Evolutionary conservation across 345 rosid species (phyloP).

Genomic region (Corymbia maculata): DNA sequence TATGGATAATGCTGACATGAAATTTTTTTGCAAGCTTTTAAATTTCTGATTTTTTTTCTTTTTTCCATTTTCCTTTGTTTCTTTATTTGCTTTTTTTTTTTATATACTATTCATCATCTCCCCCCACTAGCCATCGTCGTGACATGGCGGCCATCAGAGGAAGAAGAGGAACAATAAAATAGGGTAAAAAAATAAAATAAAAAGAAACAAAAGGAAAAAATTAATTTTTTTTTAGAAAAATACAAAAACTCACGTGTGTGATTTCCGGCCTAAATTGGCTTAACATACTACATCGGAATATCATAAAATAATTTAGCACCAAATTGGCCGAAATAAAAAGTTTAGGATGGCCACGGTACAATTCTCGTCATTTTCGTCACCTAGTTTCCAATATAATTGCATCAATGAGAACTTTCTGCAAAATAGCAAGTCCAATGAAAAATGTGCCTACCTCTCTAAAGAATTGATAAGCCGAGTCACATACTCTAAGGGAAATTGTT

Average conservation of each 20-base stretch:
- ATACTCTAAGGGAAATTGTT: too few relatives aligned
- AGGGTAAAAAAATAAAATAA: too few relatives aligned
- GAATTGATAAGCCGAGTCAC: neutral
- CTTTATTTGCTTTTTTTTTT: too few relatives aligned
- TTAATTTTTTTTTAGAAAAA: too few relatives aligned
- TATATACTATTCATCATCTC: neutral
- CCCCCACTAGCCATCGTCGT: neutral
- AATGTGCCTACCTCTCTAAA: neutral
- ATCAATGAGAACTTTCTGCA: neutral
- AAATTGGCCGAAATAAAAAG: too few relatives aligned
- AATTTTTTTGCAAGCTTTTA: neutral
- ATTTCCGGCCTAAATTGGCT: neutral
- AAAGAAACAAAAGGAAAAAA: too few relatives aligned
- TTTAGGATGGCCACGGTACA: accelerated
- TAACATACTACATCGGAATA: too few relatives aligned
- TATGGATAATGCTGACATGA: accelerated
- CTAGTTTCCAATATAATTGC: neutral
- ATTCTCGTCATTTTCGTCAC: neutral
- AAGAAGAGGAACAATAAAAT: neutral
- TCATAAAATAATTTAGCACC: too few relatives aligned
- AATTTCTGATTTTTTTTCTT: neutral
- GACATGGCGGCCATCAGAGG: accelerated
- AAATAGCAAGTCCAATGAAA: neutral
- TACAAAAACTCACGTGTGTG: too few relatives aligned
- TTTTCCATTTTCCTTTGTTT: too few relatives aligned